Base-by-base conservation (phyloP, 192 early-diverging fungal species). In the Backusella mclennaniae region DNA sequence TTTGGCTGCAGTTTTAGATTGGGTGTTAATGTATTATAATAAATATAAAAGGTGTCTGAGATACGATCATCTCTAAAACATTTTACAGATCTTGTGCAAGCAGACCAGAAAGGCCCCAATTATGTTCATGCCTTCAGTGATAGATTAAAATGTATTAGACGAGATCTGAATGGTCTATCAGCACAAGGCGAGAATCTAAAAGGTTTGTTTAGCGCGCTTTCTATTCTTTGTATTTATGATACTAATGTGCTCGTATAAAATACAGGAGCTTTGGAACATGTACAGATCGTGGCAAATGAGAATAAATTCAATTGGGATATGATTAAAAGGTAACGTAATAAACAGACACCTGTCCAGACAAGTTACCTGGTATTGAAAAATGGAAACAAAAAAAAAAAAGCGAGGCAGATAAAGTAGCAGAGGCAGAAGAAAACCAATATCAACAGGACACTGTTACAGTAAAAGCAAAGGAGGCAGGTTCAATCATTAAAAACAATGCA, bases 1-100 rank as follows among this genome's bases (percentile, higher is more conserved):
- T 19, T 11, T 49, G 15, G 15, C 9, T 31, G 15, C 69, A 11
- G 12, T 70, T 44, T 44, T 39, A 46, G 44, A 59, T 35, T 21
- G 19, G 19, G 15, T n/a, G 7, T 73, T 31, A 56, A 31, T 35
- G 38, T 39, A 39, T 53, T 52, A 46, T 67, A 67, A 35, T n/a
- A 15, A 33, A 35, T 36, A 33, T 19, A 53, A 56, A 39, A 74
- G 75, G 75, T 76, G 11, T 69, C 75, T 41, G 75, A 76, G 44
- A 76, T 76, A 23, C 41, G 75, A 56, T 56, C 75, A 41, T 76
- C 75, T 69, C 31, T 76, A 2, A n/a, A 39, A 19, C 41, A 76
- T 21, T 76, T 76, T 69, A 70, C 68, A 23, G 38, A 66, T 15
- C 68, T 76, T 39, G 39, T 76, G 31, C 67, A 76, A 41, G 29